Percentiles rank a stretch among this genome's conserved stretches.
These are phyloP conservation scores for Parietichytrium sp. DNA, from an alignment of 108 stramenopile species.

Conservation along the genomic window DNA sequence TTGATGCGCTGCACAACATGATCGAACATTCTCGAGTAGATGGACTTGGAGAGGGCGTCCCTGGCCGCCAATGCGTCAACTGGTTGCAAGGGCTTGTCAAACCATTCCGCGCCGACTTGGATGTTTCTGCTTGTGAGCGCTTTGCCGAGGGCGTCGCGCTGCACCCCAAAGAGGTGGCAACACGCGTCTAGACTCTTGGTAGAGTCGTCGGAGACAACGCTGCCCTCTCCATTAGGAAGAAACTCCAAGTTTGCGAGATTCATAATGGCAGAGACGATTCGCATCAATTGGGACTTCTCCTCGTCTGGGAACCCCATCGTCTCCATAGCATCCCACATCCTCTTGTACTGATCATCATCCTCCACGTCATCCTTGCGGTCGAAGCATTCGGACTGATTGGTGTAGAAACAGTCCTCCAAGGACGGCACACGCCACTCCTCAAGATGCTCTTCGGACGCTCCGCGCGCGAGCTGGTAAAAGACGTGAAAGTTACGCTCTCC, in stretches of 20 bases:
- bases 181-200: constrained; percentile 52
- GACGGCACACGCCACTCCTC: background rate
- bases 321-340: constrained; percentile 28
- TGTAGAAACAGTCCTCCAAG: background rate
- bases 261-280: constrained; percentile 54
- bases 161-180: constrained; percentile 67
- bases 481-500: constrained; percentile 75
- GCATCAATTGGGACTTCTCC: constrained; percentile 42
- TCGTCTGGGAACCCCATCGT: constrained; percentile 41
- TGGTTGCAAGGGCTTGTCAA: constrained; percentile 69
- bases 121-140: constrained; percentile 72
- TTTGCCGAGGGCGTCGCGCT: constrained; percentile 59
- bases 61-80: constrained; percentile 68
- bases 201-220: constrained; percentile 41
- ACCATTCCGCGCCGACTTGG: constrained; percentile 70
- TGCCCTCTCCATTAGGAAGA: constrained; percentile 43
- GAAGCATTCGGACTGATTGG: constrained; percentile 2
- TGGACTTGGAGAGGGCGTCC: constrained; percentile 87
- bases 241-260: constrained; percentile 63
- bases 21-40: constrained; percentile 81
- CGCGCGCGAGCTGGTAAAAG: constrained; percentile 49
- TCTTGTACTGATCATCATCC: background rate
- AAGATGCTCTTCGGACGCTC: background rate
- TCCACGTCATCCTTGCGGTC: background rate
- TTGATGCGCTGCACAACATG: constrained; percentile 83